phyloP scores from a whole-genome alignment of 2,329 filamentous ascomycete species.

The Talaromyces sp. region DNA sequence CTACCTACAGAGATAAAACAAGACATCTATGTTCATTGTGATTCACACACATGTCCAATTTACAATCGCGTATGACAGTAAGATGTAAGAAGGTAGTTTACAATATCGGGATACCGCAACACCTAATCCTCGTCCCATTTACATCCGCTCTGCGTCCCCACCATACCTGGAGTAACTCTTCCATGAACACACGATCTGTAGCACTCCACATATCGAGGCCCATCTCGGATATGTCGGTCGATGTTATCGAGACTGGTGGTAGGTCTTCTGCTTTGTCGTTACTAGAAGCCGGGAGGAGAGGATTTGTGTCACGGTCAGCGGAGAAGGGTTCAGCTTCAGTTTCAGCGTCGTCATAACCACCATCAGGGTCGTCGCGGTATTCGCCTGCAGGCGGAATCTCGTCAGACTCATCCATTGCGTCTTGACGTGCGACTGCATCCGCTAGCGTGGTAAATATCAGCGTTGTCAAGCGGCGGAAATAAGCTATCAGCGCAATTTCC shows the following conservation, averaged over 20 bases:
- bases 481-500: slow-evolving; percentile 49
- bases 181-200: slow-evolving; percentile 45
- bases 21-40: not conserved
- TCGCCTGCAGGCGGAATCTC: slow-evolving; percentile 18
- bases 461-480: slow-evolving; percentile 49
- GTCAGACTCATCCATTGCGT: slow-evolving; percentile 25
- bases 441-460: slow-evolving; percentile 46
- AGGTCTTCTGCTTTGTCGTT: not conserved
- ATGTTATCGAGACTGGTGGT: slow-evolving; percentile 36
- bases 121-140: slow-evolving; percentile 44
- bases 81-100: slow-evolving; percentile 21
- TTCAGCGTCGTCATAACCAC: slow-evolving; percentile 16
- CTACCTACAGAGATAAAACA: not conserved
- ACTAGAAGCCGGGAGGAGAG: slow-evolving; percentile 22
- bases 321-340: slow-evolving; percentile 20
- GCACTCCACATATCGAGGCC: slow-evolving; percentile 50
- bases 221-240: slow-evolving; percentile 48
- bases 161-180: slow-evolving; percentile 46
- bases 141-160: slow-evolving; percentile 45
- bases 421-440: slow-evolving; percentile 43
- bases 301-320: slow-evolving; percentile 29
- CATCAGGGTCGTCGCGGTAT: slow-evolving; percentile 23
- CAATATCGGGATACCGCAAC: slow-evolving; percentile 48
- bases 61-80: not conserved
- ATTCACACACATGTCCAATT: not conserved